Evolutionary conservation across 805 yeast species (phyloP), one percentile per base, ranked within the genome.

Genomic region (Dipodascopsis uninucleata): DNA sequence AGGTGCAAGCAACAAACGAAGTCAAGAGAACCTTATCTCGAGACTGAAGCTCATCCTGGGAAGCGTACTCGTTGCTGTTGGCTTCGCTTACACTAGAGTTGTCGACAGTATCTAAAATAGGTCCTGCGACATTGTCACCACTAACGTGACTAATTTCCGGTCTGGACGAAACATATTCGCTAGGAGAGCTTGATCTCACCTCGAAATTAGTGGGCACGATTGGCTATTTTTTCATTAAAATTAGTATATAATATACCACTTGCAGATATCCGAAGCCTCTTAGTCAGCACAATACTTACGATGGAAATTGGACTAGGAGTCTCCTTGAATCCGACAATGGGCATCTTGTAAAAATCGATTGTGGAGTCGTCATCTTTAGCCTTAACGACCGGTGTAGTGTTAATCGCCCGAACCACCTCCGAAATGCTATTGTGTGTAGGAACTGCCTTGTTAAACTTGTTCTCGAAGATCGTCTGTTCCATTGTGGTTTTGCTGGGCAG

Each of bases 311-410:
- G 46, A 25, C 22, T 25, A 18, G 34, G 38, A 25, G 39, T 39
- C 18, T 39, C 36, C 22, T 28, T 28, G 14, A 20, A 36, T 14
- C 35, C 41, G 36, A 52, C n/a, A 10, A 37, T 41, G 10, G 68
- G 69, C 43, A 66, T 44, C 38, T 52, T 52, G 52, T 57, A 65
- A 39, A 40, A 68, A 49, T 68, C 71, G 31, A 67, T 66, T 21
- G 62, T 60, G 16, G 69, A 62, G 20, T 39, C 43, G 47, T 66
- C 69, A 31, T 58, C 61, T 55, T 63, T 63, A 35, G 69, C 66
- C 21, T 29, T 32, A 21, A 43, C 31, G 1, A 40, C 41, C 1
- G 58, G 36, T 3, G 62, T 43, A 1, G 62, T 42, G 5, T 23
- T 28, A 17, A 49, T 16, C 29, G 31, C 10, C 17, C 54, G 47